Base-by-base conservation (phyloP, 768 basidiomycete species). In the Suillus subaureus region DNA sequence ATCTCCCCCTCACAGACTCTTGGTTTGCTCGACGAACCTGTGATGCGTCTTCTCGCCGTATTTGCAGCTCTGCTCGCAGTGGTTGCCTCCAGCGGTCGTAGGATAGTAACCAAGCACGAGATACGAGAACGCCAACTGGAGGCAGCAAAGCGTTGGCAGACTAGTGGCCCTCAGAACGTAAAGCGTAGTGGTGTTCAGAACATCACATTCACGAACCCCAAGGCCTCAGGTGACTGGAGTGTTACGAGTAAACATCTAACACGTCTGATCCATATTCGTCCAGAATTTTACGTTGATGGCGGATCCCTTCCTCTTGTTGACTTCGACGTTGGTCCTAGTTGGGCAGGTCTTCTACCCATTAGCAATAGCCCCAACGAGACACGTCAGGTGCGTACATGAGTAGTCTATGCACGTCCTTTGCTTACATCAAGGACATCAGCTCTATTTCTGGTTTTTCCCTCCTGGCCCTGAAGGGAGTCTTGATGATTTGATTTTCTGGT, bases 381-480 rank as follows among this genome's bases (percentile, higher is more conserved):
- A 7, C 83, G 90, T 57, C 82, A 92, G 83, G 89, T 88, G 26
- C 21, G 58, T 37, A 55, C 31, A 6, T 6, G 49, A 37, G 45
- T 21, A 9, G 11, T 39, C 6, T 33, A 28, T 40, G 13, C 39
- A 51, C 11, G 31, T 45, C n/a, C 11, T 47, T n/a, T 47, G n/a
- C 45, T 47, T 11, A 47, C 45, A 47, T n/a, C n/a, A 23, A 23
- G 45, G 4, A n/a, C n/a, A 8, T n/a, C n/a, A 47, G 89, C 83
- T 92, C 16, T 93, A 89, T 80, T 93, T 93, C 78, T 92, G 91
- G 91, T 89, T 91, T 77, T 92, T 91, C 79, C 91, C 91, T 62
- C 89, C 91, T 1, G 90, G 89, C 4, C 89, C 89, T 0, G 78
- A 86, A 69, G 91, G 90, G n/a, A 89, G 87, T 68, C 72, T 84